Percentiles rank a stretch among this genome's conserved stretches.
Conservation (phyloP, 2,329 filamentous ascomycete genomes). For the Cytospora leucostoma region DNA sequence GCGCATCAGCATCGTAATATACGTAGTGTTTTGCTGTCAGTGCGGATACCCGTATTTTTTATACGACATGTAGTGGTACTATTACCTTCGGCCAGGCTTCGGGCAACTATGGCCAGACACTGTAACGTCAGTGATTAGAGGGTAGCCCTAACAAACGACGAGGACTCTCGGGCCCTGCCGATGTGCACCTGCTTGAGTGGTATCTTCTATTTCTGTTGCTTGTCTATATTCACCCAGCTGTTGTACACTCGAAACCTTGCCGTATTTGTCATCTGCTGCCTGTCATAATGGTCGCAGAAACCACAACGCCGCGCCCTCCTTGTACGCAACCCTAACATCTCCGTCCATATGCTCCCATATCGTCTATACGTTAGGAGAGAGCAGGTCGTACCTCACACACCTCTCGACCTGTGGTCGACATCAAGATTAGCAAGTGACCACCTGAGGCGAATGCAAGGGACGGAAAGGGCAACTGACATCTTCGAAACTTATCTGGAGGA, state of each 20-base stretch:
- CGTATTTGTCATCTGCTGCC: not conserved
- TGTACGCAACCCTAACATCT: not conserved
- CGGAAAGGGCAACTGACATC: constrained; percentile 59
- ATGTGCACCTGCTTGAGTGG: not conserved
- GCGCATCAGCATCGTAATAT: too few relatives aligned
- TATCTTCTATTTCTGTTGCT: not conserved
- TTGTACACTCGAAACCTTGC: not conserved
- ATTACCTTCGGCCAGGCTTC: too few relatives aligned
- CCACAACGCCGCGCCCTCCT: not conserved
- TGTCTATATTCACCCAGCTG: not conserved
- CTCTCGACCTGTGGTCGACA: constrained; percentile 64
- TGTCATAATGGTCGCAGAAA: not conserved
- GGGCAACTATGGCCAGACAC: too few relatives aligned
- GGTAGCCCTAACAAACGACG: not conserved
- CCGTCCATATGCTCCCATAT: not conserved
- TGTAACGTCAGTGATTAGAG: too few relatives aligned
- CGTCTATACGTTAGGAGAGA: constrained; percentile 79
- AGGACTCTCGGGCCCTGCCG: not conserved
- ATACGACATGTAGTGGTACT: too few relatives aligned
- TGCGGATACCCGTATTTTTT: too few relatives aligned
- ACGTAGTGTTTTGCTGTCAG: too few relatives aligned
- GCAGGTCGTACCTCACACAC: constrained; percentile 86
- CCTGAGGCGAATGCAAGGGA: not conserved
- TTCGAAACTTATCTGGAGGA: constrained; percentile 87
- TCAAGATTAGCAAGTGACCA: constrained; percentile 10